Base-by-base conservation (phyloP, 495 filamentous ascomycete species). In the Aspergillus heteromorphus region DNA sequence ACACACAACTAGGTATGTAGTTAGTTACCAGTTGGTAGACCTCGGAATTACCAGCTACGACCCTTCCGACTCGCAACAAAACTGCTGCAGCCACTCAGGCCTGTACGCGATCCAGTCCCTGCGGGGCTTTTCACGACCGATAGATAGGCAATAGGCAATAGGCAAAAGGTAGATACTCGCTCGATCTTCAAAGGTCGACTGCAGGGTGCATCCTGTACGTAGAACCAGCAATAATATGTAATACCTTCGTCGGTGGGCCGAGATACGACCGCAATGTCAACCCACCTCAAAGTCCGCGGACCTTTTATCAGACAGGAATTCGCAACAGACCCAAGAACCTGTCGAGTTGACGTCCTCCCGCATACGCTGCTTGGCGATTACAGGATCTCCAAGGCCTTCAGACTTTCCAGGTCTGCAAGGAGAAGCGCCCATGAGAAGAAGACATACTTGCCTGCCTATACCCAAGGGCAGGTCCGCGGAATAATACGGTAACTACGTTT, bases 401-500 rank as follows among this genome's bases (percentile, higher is more conserved):
- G 19, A 45, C 42, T 4, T 45, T 7, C 8, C 18, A 3, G 19
- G 19, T 8, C 42, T 45, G 42, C 42, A 45, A 45, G 42, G 42
- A 45, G 42, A 14, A 45, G 2, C 13, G 7, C 7, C 6, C 34
- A 38, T 8, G 30, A 34, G 30, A n/a, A n/a, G n/a, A n/a, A n/a
- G n/a, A n/a, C n/a, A n/a, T n/a, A n/a, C n/a, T n/a, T n/a, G n/a
- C n/a, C n/a, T n/a, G n/a, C n/a, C 23, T 27, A 27, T 31, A 50
- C 54, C n/a, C n/a, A n/a, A 13, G 19, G 17, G 41, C 20, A 52
- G 31, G 41, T 20, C 23, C 31, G 52, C 48, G 21, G 29, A 55
- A 49, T 57, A 57, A 48, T 34, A 19, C n/a, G n/a, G n/a, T n/a
- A n/a, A n/a, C n/a, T 48, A 54, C 48, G 49, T 45, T 55, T 55